Evolutionary conservation across 116 monocot species (phyloP), one percentile per base, ranked within the genome.

Genomic region (Iris pallida): DNA sequence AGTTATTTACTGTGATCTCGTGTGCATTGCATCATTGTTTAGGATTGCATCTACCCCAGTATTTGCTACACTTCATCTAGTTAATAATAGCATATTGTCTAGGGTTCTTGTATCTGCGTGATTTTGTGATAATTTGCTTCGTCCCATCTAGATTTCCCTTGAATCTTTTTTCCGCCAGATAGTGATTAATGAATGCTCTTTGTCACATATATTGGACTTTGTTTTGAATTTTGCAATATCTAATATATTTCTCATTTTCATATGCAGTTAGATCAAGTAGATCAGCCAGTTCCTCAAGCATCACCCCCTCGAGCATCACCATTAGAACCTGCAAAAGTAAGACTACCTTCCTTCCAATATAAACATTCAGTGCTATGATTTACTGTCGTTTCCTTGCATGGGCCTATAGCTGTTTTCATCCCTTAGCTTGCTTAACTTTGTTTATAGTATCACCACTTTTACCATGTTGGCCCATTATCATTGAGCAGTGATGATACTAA

Each of bases 191-290:
- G 30, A 30, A 30, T 30, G 30, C 30, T 30, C 3, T 30, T 3
- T 30, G 30, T 30, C 30, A 30, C 30, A 30, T 30, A 30, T 30
- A 30, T 30, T 30, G 30, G 30, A 30, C 30, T 30, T 30, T 30
- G 30, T 30, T n/a, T n/a, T 30, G 30, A 30, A 30, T 30, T 30
- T 67, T 30, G 30, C 30, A 30, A 30, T 30, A 30, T 30, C 30
- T 30, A 30, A 30, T 30, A 30, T 30, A 0, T 30, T 30, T 30
- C 30, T 30, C 30, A 30, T 30, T 30, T 30, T 3, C 30, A 30
- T 30, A 30, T 30, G 40, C 67, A 67, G 67, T 53, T 67, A 55
- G 54, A 67, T 67, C 67, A 67, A 67, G 67, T 67, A 19, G 67
- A 67, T 18, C 49, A 42, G 20, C n/a, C 54, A 8, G n/a, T 15